Percentiles rank a stretch among this genome's conserved stretches.
Evolutionary conservation across 177 flowering plant species (phyloP).

Genomic region (Vitis hybrid): DNA sequence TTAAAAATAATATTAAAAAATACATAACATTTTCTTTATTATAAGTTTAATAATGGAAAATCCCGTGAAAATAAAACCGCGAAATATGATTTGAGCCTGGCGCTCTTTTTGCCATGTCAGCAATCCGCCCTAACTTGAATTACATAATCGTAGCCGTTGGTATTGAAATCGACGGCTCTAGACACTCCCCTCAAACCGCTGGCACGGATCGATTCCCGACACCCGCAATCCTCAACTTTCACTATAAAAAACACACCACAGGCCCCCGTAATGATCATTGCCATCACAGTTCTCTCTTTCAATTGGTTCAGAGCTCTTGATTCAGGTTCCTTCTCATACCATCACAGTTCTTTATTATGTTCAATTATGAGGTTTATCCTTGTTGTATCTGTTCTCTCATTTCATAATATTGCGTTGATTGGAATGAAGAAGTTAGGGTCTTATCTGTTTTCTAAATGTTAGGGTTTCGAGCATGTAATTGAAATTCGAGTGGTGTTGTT

Average conservation of each 20-base stretch:
- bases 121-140: background rate
- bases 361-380: too few relatives aligned
- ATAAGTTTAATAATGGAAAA: too few relatives aligned
- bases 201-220: background rate
- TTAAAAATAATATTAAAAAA: too few relatives aligned
- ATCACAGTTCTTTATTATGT: background rate
- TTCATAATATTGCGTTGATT: too few relatives aligned
- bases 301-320: background rate
- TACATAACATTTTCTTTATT: background rate
- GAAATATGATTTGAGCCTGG: background rate
- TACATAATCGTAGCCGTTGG: background rate
- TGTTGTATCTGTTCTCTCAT: too few relatives aligned
- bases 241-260: background rate
- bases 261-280: background rate
- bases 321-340: background rate
- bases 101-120: background rate
- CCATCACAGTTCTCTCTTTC: background rate
- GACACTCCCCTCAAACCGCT: background rate
- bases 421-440: too few relatives aligned
- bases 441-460: too few relatives aligned
- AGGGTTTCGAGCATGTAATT: too few relatives aligned
- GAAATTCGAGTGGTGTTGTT: too few relatives aligned
- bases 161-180: background rate
- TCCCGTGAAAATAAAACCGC: background rate
- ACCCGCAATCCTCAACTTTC: background rate